Evolutionary conservation across 116 monocot genomes (phyloP).

Genomic region (Trichopus zeylanicus): DNA sequence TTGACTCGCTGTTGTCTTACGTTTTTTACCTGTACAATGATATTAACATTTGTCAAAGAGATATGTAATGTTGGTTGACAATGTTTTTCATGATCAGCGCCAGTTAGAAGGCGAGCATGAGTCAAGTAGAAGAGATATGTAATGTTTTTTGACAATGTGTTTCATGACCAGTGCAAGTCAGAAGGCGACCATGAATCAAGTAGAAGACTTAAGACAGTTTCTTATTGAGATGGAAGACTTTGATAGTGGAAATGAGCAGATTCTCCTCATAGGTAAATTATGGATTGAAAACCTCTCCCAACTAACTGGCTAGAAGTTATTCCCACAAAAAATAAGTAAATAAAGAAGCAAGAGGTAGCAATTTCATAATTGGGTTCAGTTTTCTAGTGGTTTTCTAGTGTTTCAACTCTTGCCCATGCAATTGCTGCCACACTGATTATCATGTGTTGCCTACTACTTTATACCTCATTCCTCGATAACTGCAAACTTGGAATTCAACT

Average conservation of each 20-base stretch:
- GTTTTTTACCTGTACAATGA: conserved; percentile 17
- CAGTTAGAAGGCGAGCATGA: conserved; percentile 98
- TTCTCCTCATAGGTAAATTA: conserved; percentile 76
- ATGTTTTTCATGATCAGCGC: conserved; percentile 39
- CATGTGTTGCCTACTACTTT: no score
- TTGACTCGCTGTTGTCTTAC: conserved; percentile 87
- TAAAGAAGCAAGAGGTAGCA: no score
- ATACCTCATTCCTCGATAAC: no score
- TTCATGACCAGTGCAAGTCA: conserved; percentile 60
- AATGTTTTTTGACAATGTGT: not conserved
- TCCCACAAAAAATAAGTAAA: no score
- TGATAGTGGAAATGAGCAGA: conserved; percentile 81
- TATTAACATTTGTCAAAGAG: not conserved
- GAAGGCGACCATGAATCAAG: conserved; percentile 98
- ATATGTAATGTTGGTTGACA: not conserved
- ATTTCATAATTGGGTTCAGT: no score
- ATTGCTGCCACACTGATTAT: no score
- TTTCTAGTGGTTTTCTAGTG: no score
- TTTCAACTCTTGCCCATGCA: no score
- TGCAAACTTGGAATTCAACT: no score
- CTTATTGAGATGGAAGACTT: conserved; percentile 99
- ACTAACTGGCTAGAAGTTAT: no score
- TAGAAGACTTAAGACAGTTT: conserved; percentile 87
- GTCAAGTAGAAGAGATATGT: conserved; percentile 93
- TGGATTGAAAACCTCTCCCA: no score